phyloP scores from a whole-genome alignment of 2,329 filamentous ascomycete species.

The Aspergillus amoenus region DNA sequence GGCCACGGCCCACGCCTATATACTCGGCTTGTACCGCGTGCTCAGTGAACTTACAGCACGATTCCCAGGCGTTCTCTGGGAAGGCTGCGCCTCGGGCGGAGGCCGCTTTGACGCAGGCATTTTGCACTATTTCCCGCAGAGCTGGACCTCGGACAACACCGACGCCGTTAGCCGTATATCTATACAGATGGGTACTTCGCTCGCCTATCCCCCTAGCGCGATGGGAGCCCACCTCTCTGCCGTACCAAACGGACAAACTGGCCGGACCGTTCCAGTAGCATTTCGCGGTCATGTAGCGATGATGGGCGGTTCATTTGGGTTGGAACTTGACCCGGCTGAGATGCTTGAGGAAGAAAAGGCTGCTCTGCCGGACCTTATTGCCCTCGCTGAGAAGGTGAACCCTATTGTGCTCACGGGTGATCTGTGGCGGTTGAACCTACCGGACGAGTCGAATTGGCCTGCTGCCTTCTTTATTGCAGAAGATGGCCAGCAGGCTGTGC shows the following conservation, averaged over 20 bases:
- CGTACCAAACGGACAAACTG: constrained; percentile 59
- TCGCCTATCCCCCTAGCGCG: constrained; percentile 61
- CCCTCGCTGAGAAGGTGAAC: constrained; percentile 56
- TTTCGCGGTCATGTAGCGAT: constrained; percentile 67
- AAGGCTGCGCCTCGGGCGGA: constrained; percentile 66
- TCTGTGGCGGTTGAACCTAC: constrained; percentile 59
- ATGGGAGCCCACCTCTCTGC: constrained; percentile 66
- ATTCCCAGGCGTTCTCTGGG: constrained; percentile 64
- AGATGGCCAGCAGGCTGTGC: constrained; percentile 50
- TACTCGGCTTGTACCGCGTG: constrained; percentile 63
- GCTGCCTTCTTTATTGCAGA: constrained; percentile 59
- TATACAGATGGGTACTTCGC: constrained; percentile 64
- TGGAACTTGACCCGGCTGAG: constrained; percentile 58
- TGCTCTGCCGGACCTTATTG: constrained; percentile 55
- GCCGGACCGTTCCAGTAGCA: constrained; percentile 55
- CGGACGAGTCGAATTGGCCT: constrained; percentile 62
- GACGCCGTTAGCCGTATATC: constrained; percentile 62
- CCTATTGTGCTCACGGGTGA: constrained; percentile 60
- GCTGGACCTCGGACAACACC: constrained; percentile 66
- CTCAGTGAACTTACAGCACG: constrained; percentile 59
- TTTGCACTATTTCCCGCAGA: constrained; percentile 64
- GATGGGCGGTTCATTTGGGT: constrained; percentile 67
- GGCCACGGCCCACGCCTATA: constrained; percentile 57
- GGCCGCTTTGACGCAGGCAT: constrained; percentile 64
- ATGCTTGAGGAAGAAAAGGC: constrained; percentile 41